Percentiles rank a stretch among this genome's conserved stretches.
Conservation (phyloP, 257 asterid genomes). For the Forsythia viridissima region DNA sequence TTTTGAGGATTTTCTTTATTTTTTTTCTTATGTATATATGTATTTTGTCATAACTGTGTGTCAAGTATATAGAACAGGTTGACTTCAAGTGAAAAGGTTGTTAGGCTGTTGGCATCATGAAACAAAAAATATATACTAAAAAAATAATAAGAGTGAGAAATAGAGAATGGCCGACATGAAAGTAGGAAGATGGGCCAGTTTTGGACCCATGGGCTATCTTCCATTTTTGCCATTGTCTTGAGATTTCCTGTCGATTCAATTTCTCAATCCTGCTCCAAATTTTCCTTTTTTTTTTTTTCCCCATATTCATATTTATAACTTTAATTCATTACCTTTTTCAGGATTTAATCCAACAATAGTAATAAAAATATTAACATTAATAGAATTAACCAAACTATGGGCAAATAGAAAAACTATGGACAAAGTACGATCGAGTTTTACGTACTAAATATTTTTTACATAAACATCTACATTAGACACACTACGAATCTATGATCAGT, state of each 20-base stretch:
- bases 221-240: conserved; percentile 34
- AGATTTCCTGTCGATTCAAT: conserved; percentile 34
- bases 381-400: not conserved
- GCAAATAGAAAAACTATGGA: not conserved
- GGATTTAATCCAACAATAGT: not conserved
- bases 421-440: too few relatives aligned
- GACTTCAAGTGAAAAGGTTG: conserved; percentile 30
- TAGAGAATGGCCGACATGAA: conserved; percentile 34
- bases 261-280: not conserved
- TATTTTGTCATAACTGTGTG: conserved; percentile 8
- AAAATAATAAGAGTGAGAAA: conserved; percentile 3
- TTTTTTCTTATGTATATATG: not conserved
- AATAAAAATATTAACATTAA: not conserved
- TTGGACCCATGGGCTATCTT: conserved; percentile 47
- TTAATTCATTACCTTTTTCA: not conserved
- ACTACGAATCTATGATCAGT: too few relatives aligned
- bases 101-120: conserved; percentile 28
- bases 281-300: not conserved
- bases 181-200: conserved; percentile 45
- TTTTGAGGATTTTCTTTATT: not conserved
- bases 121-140: conserved; percentile 1
- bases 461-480: too few relatives aligned
- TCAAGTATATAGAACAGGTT: conserved; percentile 17
- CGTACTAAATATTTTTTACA: too few relatives aligned
- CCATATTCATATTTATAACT: not conserved